Evolutionary conservation across 805 yeast genomes (phyloP), one percentile per base, ranked within the genome.

Genomic region (Ogataea parapolymorpha): DNA sequence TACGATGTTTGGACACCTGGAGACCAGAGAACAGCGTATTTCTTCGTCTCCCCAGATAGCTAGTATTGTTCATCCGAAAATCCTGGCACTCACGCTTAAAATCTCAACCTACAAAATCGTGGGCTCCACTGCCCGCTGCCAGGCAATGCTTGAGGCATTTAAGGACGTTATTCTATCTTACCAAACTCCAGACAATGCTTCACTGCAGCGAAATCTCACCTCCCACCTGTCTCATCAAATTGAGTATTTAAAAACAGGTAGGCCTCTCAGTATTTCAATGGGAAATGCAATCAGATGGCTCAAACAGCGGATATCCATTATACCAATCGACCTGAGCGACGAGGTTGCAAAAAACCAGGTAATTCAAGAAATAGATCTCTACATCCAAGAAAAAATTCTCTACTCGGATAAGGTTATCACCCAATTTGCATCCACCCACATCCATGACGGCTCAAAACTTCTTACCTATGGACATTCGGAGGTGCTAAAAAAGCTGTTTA

Each of bases 251-350:
- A 91, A 87, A 55, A 79, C 87, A 8, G 90, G 96, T 3, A 78
- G 99, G 48, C 97, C 98, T 1, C 71, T 93, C 35, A 80, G 93
- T 41, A 85, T 90, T 2, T 77, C 96, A 1, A 93, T 93, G 99
- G 99, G 99, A 40, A 93, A 90, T 67, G 91, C 97, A 2, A 93
- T 93, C 51, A 79, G 99, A 55, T 90, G 97, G 96, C 73, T 93
- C 49, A 93, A 93, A 58, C 98, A 91, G 67, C 91, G 86, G 61
- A 91, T 93, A 41, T 80, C 96, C 1, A 73, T 77, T 31, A 78
- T 91, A 35, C 81, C 89, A 43, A 80, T 90, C 41, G 95, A 85
- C 48, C 69, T 79, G 23, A 61, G 72, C 20, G 93, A 85, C 42
- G 70, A 63, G 13, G 74, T 74, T 24, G 95, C 96, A 20, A 89